These are phyloP conservation scores for Escovopsis weberi DNA, from an alignment of 2,329 filamentous ascomycete genomes.

Conservation along the genomic window DNA sequence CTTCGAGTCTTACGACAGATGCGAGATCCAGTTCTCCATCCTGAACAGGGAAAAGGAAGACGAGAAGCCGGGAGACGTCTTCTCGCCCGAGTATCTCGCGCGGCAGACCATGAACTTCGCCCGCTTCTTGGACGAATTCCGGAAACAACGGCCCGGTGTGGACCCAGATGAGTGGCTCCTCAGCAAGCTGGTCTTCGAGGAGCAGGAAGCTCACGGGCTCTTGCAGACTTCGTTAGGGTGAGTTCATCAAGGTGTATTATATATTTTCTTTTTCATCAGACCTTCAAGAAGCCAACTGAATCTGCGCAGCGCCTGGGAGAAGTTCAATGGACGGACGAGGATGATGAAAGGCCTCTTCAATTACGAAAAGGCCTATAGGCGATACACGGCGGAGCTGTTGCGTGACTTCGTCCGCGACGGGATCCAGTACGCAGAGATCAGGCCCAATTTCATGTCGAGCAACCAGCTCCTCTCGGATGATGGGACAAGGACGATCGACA, in stretches of 20 bases:
- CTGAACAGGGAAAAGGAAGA: conserved; percentile 15
- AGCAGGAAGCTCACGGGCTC: conserved; percentile 41
- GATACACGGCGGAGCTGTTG: conserved; percentile 45
- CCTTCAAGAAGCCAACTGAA: not conserved
- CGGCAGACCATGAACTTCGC: conserved; percentile 29
- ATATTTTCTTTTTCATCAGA: not conserved
- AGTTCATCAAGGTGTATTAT: conserved; percentile 9
- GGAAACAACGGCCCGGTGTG: no score
- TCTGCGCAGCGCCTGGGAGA: conserved; percentile 35
- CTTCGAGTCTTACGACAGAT: conserved; percentile 30
- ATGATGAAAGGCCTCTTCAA: conserved; percentile 62
- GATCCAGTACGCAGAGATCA: conserved; percentile 57
- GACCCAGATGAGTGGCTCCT: conserved; percentile 28
- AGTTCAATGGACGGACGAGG: conserved; percentile 54
- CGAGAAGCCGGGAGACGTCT: conserved; percentile 30
- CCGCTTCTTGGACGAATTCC: conserved; percentile 25
- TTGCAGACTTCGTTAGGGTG: conserved; percentile 40
- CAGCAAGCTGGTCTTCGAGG: conserved; percentile 46
- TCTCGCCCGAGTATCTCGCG: conserved; percentile 31
- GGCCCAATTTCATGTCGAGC: conserved; percentile 51
- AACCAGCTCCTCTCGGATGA: conserved; percentile 48
- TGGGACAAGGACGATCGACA: conserved; percentile 35
- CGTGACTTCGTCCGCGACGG: conserved; percentile 48
- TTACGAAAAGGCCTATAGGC: conserved; percentile 46
- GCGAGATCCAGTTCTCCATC: conserved; percentile 50